phyloP scores from a whole-genome alignment of 768 basidiomycete species.

The Vararia minispora region DNA sequence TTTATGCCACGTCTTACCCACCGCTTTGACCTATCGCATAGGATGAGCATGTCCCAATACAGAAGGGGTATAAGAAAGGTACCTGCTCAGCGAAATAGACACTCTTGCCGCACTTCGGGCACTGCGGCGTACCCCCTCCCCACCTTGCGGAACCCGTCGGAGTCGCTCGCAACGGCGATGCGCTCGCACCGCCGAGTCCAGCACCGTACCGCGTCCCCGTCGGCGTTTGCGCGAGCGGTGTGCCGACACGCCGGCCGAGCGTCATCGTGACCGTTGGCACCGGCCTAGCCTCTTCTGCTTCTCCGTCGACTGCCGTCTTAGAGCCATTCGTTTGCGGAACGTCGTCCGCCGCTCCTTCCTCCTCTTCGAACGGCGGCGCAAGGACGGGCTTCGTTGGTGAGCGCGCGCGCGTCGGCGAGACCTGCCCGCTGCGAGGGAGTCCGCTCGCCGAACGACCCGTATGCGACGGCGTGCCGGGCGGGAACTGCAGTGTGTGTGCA shows the following conservation, averaged over 20 bases:
- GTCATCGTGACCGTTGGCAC: constrained; percentile 1
- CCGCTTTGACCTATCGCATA: constrained; percentile 53
- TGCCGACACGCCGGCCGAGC: constrained; percentile 3
- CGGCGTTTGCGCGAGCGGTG: constrained; percentile 28
- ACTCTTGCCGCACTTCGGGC: constrained; percentile 59
- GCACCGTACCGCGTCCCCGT: constrained; percentile 63
- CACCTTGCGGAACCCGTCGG: constrained; percentile 25
- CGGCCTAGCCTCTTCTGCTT: constrained; percentile 6
- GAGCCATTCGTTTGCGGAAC: constrained; percentile 5
- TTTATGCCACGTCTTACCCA: constrained; percentile 75
- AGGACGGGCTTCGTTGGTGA: constrained; percentile 1
- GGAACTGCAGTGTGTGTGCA: constrained; percentile 15
- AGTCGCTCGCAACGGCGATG: constrained; percentile 15
- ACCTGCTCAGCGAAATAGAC: constrained; percentile 87
- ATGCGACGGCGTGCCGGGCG: constrained; percentile 28
- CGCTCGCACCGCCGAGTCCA: constrained; percentile 29
- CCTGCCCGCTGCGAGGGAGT: constrained; percentile 44
- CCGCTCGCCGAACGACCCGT: constrained; percentile 35
- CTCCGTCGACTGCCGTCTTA: neutral
- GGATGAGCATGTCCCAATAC: neutral
- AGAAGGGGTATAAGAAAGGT: neutral
- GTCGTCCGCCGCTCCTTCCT: constrained; percentile 4
- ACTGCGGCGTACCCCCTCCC: constrained; percentile 48
- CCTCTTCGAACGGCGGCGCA: neutral
- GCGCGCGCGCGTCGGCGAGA: constrained; percentile 24